Evolutionary conservation across 108 stramenopile genomes (phyloP), one percentile per base, ranked within the genome.

Genomic region (Chaetoceros tenuissimus): DNA sequence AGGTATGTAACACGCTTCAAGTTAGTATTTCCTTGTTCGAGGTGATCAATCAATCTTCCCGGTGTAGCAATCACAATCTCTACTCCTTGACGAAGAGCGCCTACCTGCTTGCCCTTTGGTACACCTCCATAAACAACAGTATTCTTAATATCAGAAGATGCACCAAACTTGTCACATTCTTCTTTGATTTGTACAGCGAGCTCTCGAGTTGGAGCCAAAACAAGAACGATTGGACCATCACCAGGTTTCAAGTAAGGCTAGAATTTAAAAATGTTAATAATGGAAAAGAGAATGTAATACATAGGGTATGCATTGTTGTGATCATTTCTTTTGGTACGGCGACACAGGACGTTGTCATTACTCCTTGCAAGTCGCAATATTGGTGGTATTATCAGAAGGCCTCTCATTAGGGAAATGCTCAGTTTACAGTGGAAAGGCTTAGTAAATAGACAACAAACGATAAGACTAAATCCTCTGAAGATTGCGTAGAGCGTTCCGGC

Each of bases 11-110:
- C 98, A 48, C 95, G 87, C 53, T 81, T 80, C 51, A 99, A 66
- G 72, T 95, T 97, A 24, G 96, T 97, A 56, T 85, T 94, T 46
- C 97, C 94, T 49, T 74, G 78, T 61, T 97, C 96, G 57, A 98
- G 71, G 58, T 95, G 87, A 79, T 99, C 99, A 69, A 98, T 98
- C 59, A 99, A 68, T 52, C 99, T 94, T 1, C 98, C 98, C 3
- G 98, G 98, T 17, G 98, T 99, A 3, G 96, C 97, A 57, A 99
- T 96, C 24, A 98, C 87, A 67, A 99, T 96, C 68, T 99, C 98
- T 1, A 97, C 78, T 16, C 98, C 98, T 44, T 62, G 46, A 26
- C 81, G 65, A 26, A 99, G 69, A 23, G 76, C 77, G 28, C 82
- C 66, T 28, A 95, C 69, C 68, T 94, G 89, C 43, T 58, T 60